These are phyloP conservation scores for Termitomyces sp. DNA, from an alignment of 768 basidiomycete species.

Conservation along the genomic window DNA sequence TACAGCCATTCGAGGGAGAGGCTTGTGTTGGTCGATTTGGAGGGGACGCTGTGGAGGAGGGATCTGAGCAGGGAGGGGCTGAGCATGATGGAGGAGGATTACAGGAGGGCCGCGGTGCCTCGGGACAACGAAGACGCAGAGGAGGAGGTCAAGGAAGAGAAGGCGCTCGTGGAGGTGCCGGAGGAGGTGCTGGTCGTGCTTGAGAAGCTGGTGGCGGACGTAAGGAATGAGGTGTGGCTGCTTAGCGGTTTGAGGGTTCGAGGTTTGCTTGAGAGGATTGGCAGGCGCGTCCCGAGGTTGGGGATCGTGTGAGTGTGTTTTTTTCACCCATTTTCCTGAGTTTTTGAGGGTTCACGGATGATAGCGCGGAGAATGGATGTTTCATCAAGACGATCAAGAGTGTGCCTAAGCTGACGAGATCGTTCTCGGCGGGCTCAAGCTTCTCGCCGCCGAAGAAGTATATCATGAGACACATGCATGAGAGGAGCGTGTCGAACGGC, in stretches of 20 bases:
- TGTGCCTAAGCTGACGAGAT: slow-evolving; percentile 5
- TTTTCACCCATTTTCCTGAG: background rate
- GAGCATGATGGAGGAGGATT: slow-evolving; percentile 31
- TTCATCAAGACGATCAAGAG: slow-evolving; percentile 56
- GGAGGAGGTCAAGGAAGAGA: slow-evolving; percentile 1
- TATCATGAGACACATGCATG: background rate
- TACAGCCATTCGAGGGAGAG: no score
- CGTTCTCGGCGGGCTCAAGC: background rate
- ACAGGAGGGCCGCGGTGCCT: slow-evolving; percentile 7
- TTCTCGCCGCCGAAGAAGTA: background rate
- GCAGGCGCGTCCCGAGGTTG: slow-evolving; percentile 54
- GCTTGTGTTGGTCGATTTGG: no score
- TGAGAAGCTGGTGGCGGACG: slow-evolving; percentile 54
- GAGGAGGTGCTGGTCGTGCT: slow-evolving; percentile 45
- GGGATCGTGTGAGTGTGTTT: slow-evolving; percentile 63
- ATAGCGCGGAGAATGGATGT: slow-evolving; percentile 83
- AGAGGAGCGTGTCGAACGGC: background rate
- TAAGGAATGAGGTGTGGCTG: slow-evolving; percentile 75
- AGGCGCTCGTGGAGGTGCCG: slow-evolving; percentile 14
- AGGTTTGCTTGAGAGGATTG: slow-evolving; percentile 60
- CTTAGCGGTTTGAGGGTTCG: slow-evolving; percentile 69
- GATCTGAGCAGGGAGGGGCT: no score
- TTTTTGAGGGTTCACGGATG: background rate
- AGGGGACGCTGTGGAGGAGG: no score
- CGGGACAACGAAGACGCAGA: background rate